Base-by-base conservation (phyloP, 179 eudicot genomes). In the Spinacia oleracea region DNA sequence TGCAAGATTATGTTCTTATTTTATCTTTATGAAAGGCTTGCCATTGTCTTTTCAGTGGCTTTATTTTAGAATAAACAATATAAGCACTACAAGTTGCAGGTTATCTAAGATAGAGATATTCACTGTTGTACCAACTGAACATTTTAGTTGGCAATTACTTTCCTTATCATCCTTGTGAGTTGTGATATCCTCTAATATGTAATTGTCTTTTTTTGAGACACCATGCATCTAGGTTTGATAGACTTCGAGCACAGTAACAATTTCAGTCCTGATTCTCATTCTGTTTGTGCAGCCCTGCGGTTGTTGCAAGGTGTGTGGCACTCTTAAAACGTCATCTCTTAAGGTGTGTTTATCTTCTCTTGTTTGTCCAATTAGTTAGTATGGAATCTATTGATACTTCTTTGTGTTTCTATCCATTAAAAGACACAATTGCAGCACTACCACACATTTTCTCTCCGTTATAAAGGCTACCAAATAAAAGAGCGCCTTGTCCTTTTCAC, bases 291-390 rank as follows among this genome's bases (percentile, higher is more conserved):
- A 96, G 99, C 86, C 99, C 99, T 75, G 99, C 98, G 21, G 99
- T 96, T 79, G 99, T 96, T 64, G 93, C 89, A 74, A 89, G 96
- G 84, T 93, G 98, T 78, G 93, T 96, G 84, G 90, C 91, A 65
- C 93, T 96, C 67, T 79, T 96, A 81, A 96, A 93, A 76, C 93
- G 98, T 40, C 89, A 91, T 85, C 90, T 96, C 71, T 81, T 91
- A 76, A 85, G 98, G 99, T 96, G 82, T 75, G 87, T 79, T 76
- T 63, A 45, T 53, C 64, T 72, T 75, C n/a, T 11, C 45, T 65
- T 31, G 77, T 31, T 68, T 27, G 71, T 74, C 23, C 7, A 50
- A 53, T 73, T 63, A 31, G 38, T 32, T 77, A 35, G 66, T 46
- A n/a, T n/a, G n/a, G n/a, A n/a, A n/a, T n/a, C n/a, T n/a, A 67